Evolutionary conservation across 768 basidiomycete species (phyloP).

Genomic region (Royoungia palumana): DNA sequence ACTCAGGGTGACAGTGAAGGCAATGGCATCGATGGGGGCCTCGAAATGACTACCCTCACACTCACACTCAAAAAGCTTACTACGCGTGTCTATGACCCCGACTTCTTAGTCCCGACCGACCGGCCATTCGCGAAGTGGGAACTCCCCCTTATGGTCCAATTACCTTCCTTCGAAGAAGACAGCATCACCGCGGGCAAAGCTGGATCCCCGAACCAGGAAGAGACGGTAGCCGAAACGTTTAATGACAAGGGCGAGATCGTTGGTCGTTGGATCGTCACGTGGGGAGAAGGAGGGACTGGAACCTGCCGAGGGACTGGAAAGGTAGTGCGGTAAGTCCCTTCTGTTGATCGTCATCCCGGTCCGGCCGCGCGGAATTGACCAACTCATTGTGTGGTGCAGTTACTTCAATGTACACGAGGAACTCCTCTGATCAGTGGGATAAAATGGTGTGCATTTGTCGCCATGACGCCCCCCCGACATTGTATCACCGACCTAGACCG

Average conservation of each 20-base stretch:
- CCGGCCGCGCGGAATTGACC: not conserved
- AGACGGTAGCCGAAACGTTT: slow-evolving; percentile 77
- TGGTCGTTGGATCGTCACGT: slow-evolving; percentile 77
- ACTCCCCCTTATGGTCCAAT: slow-evolving; percentile 52
- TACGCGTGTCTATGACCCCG: slow-evolving; percentile 73
- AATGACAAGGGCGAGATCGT: slow-evolving; percentile 55
- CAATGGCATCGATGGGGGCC: slow-evolving; percentile 41
- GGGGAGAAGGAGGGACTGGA: slow-evolving; percentile 65
- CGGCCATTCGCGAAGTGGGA: slow-evolving; percentile 83
- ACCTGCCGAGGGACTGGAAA: slow-evolving; percentile 60
- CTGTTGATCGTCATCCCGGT: not conserved
- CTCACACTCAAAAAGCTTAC: slow-evolving; percentile 55
- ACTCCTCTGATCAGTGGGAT: slow-evolving; percentile 26
- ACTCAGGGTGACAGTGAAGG: slow-evolving; percentile 34
- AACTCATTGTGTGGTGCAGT: slow-evolving; percentile 21
- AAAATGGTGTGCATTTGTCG: too few species aligned
- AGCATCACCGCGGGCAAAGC: slow-evolving; percentile 29
- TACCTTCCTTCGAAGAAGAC: slow-evolving; percentile 39
- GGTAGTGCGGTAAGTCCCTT: slow-evolving; percentile 55
- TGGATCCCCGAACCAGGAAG: slow-evolving; percentile 50
- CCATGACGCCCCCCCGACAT: too few species aligned
- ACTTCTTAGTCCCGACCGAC: slow-evolving; percentile 61
- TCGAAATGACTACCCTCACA: slow-evolving; percentile 71
- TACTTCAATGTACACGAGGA: slow-evolving; percentile 56
- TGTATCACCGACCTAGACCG: not conserved